These are phyloP conservation scores for Acacia pycnantha DNA, from an alignment of 331 rosid genomes.

Conservation along the genomic window DNA sequence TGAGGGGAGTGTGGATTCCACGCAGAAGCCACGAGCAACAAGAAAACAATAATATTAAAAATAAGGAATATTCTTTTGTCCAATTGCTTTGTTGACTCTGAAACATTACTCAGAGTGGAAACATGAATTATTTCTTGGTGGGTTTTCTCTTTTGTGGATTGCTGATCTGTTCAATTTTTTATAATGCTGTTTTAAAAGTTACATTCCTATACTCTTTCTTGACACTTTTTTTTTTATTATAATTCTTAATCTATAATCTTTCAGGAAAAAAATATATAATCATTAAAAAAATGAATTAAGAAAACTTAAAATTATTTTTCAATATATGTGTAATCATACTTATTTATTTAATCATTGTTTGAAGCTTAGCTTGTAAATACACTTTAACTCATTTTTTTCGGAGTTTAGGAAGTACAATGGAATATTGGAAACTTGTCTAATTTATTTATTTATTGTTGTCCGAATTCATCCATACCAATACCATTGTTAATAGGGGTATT, in stretches of 20 bases:
- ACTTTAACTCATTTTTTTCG: not conserved
- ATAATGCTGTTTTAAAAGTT: not conserved
- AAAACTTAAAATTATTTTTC: no score
- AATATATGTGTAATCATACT: no score
- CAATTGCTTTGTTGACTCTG: not conserved
- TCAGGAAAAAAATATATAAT: no score
- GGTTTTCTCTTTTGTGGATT: conserved; percentile 5
- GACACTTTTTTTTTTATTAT: no score
- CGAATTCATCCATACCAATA: no score
- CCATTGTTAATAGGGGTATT: not conserved
- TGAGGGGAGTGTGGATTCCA: conserved; percentile 28
- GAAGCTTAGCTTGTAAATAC: not conserved
- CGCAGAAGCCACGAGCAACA: conserved; percentile 33
- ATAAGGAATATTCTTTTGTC: not conserved
- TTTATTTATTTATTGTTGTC: no score
- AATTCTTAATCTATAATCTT: no score
- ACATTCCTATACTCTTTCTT: not conserved
- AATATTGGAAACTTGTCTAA: not conserved
- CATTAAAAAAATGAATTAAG: no score
- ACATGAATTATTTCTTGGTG: conserved; percentile 23
- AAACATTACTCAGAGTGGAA: conserved; percentile 7
- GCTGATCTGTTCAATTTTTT: not conserved
- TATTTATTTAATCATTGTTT: no score
- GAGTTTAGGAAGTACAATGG: not conserved
- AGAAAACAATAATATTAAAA: not conserved